Percentiles rank a stretch among this genome's conserved stretches.
These are phyloP conservation scores for Oryza meridionalis DNA, from an alignment of 176 grass and related monocot genomes.

Conservation along the genomic window DNA sequence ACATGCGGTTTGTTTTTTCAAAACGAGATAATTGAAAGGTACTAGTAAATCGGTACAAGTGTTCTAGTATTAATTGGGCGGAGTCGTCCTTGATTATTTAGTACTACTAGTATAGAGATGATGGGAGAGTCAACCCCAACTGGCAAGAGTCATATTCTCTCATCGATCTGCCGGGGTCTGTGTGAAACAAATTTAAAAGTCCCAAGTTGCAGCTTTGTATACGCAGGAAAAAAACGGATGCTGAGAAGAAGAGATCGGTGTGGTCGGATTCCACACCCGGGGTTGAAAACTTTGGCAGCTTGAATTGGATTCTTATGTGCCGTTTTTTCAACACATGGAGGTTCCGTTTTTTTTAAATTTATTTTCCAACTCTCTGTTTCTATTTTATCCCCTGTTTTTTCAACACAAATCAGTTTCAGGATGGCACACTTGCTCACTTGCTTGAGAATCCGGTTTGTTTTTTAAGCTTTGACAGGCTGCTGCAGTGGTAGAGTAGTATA, in stretches of 20 bases:
- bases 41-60: background rate
- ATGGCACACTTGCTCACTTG: background rate
- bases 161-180: no score
- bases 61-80: slow-evolving; percentile 51
- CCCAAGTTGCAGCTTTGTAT: slow-evolving; percentile 51
- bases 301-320: slow-evolving; percentile 46
- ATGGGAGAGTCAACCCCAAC: slow-evolving; percentile 40
- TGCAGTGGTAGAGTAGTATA: background rate
- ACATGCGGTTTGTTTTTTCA: background rate
- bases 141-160: background rate
- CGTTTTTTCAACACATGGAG: slow-evolving; percentile 43
- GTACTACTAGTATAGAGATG: background rate
- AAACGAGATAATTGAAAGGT: background rate
- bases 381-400: background rate
- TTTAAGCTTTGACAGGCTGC: slow-evolving; percentile 39
- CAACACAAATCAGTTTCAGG: background rate
- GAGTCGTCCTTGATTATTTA: slow-evolving; percentile 34
- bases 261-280: slow-evolving; percentile 48
- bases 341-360: background rate
- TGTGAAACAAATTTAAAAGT: slow-evolving; percentile 47
- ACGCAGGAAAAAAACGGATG: slow-evolving; percentile 12
- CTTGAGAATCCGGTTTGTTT: background rate
- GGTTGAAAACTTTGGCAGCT: slow-evolving; percentile 53
- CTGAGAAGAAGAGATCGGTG: slow-evolving; percentile 18
- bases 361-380: background rate